A percentile compares a stretch with the other conserved stretches of the same genome.
Evolutionary conservation across 2,329 filamentous ascomycete species (phyloP).

Genomic region (Annulohypoxylon truncatum): DNA sequence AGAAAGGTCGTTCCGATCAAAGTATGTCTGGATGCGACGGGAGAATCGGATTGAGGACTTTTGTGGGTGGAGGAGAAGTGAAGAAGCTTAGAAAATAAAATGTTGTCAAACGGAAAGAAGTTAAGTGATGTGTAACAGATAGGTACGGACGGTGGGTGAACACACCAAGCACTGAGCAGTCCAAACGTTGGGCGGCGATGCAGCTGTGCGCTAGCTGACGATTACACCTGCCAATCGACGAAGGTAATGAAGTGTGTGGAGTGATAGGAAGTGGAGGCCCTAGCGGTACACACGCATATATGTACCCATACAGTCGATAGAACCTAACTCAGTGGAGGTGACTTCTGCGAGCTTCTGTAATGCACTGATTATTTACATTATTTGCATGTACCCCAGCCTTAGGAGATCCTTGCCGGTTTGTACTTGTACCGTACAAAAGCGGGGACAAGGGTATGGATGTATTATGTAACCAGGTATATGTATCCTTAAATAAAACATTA

Average conservation of each 20-base stretch:
- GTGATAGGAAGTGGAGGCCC: neutral
- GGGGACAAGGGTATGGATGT: neutral
- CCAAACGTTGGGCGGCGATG: constrained; percentile 39
- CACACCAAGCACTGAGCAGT: neutral
- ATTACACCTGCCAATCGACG: constrained; percentile 6
- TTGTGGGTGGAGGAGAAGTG: constrained; percentile 6
- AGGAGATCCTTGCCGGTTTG: neutral
- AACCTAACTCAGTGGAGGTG: neutral
- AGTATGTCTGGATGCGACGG: neutral
- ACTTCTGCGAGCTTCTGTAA: neutral
- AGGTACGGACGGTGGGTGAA: constrained; percentile 6
- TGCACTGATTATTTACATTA: neutral
- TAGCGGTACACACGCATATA: neutral
- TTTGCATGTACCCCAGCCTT: constrained; percentile 4
- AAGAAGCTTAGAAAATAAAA: constrained; percentile 13
- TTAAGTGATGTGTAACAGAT: constrained; percentile 34
- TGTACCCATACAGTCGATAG: neutral
- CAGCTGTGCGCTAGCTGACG: constrained; percentile 29
- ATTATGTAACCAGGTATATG: constrained; percentile 19
- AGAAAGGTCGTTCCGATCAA: neutral
- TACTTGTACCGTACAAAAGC: neutral
- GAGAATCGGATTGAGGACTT: neutral
- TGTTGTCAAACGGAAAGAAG: constrained; percentile 16
- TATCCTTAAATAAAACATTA: neutral
- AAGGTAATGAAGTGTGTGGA: neutral